Base-by-base conservation (phyloP, 257 asterid species). In the Jacaranda copaia region DNA sequence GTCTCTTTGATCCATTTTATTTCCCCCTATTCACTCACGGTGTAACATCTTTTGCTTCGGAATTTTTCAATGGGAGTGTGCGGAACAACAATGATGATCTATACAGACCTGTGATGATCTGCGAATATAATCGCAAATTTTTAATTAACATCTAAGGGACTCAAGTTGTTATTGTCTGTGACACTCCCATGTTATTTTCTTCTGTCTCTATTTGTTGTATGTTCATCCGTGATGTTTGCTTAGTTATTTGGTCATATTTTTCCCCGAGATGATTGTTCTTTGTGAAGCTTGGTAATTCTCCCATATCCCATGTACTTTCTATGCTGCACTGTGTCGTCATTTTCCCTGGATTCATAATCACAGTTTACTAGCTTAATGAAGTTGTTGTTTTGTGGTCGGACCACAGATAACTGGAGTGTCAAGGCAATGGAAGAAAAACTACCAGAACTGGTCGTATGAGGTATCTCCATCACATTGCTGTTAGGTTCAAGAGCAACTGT, bases 131-230 rank as follows among this genome's bases (percentile, higher is more conserved):
- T 85, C 66, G 84, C 84, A 82, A 48, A 42, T 38, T 25, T 8
- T 73, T 75, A 45, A 38, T 77, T 85, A 82, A 85, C 89, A 85
- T 85, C 85, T 85, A 85, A 85, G 89, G 89, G 87, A 77, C 89
- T 80, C n/a, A 84, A 74, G 87, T 75, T 80, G 76, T 79, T 84
- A 43, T 14, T 19, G 5, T 51, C 19, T 52, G 14, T 11, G 3
- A 18, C 1, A 13, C 9, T 46, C 60, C 60, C 39, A 46, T 25
- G 40, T 39, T 12, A 2, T 11, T 39, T 56, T 40, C 5, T 13
- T n/a, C 0, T 0, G 1, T 42, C 43, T 43, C 56, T 51, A 51
- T 13, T 51, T 12, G 3, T 14, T 6, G 6, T 7, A 5, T 48
- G 46, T 38, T 62, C 25, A 3, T 62, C 20, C 20, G 14, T 36